These are phyloP conservation scores for Solanum appendiculatum DNA, from an alignment of 257 asterid genomes.

Conservation along the genomic window DNA sequence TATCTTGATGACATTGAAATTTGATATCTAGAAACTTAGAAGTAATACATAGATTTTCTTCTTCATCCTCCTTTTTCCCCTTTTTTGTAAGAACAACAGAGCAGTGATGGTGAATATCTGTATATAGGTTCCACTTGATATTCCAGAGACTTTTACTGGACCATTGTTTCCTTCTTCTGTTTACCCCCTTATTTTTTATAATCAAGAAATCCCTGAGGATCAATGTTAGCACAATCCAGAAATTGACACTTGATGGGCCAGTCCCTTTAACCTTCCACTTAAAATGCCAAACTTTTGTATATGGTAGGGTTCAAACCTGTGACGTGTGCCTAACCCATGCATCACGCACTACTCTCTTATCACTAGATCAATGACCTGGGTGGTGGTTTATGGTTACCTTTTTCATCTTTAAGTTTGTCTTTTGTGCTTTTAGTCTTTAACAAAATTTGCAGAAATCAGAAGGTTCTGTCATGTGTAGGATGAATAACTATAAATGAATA, in stretches of 20 bases:
- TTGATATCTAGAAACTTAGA: not conserved
- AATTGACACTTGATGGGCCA: not conserved
- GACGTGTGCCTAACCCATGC: not conserved
- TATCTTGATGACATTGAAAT: not conserved
- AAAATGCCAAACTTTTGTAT: not conserved
- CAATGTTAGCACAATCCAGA: not conserved
- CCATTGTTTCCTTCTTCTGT: not conserved
- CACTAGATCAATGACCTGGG: not conserved
- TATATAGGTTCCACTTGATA: not conserved
- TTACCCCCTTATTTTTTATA: not conserved
- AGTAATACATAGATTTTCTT: not conserved
- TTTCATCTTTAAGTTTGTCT: not conserved
- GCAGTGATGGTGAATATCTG: not conserved
- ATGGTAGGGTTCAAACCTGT: not conserved
- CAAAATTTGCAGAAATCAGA: not conserved
- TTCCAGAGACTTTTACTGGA: not conserved
- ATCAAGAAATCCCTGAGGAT: not conserved
- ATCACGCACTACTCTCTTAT: not conserved
- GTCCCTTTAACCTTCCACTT: not conserved
- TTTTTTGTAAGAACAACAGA: not conserved
- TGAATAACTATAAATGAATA: not conserved
- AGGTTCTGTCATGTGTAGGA: not conserved
- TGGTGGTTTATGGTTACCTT: not conserved
- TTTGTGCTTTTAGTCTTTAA: not conserved
- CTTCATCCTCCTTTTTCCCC: not conserved